Evolutionary conservation across 2,329 filamentous ascomycete genomes (phyloP).

Genomic region (Clarireedia sp.): DNA sequence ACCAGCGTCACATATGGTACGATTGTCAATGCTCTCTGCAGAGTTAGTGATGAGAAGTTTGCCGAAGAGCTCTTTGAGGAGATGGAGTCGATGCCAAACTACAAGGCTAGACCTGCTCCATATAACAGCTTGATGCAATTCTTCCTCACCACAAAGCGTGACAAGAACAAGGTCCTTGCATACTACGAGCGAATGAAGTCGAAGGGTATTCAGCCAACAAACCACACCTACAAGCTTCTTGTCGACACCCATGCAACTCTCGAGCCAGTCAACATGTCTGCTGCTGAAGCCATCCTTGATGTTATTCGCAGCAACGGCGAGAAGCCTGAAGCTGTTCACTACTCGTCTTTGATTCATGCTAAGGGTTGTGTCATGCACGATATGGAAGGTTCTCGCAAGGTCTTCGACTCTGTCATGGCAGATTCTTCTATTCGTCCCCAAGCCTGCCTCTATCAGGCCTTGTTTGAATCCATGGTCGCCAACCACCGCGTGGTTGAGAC

Average conservation of each 20-base stretch:
- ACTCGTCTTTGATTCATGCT: slow-evolving; percentile 90
- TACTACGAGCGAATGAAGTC: slow-evolving; percentile 94
- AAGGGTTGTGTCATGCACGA: slow-evolving; percentile 92
- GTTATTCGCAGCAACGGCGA: slow-evolving; percentile 68
- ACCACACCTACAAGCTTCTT: slow-evolving; percentile 95
- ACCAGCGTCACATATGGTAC: slow-evolving; percentile 98
- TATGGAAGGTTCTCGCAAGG: slow-evolving; percentile 69
- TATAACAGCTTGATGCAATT: slow-evolving; percentile 99
- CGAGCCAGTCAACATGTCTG: slow-evolving; percentile 81
- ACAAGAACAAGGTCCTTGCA: slow-evolving; percentile 83
- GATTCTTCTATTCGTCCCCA: slow-evolving; percentile 62
- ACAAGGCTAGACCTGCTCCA: slow-evolving; percentile 92
- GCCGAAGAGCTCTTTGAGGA: slow-evolving; percentile 97
- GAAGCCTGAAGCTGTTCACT: slow-evolving; percentile 84
- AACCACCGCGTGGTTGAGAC: slow-evolving; percentile 79
- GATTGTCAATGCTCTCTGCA: slow-evolving; percentile 93
- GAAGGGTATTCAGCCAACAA: slow-evolving; percentile 80
- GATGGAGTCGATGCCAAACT: slow-evolving; percentile 98
- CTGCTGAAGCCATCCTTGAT: slow-evolving; percentile 75
- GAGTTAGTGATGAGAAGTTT: slow-evolving; percentile 95
- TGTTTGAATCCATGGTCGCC: slow-evolving; percentile 96
- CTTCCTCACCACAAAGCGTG: slow-evolving; percentile 94
- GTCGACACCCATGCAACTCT: slow-evolving; percentile 93
- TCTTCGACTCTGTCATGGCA: slow-evolving; percentile 74
- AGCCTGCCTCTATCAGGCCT: slow-evolving; percentile 85